These are phyloP conservation scores for Pythium sukuiense DNA, from an alignment of 352 stramenopile genomes.

Conservation along the genomic window DNA sequence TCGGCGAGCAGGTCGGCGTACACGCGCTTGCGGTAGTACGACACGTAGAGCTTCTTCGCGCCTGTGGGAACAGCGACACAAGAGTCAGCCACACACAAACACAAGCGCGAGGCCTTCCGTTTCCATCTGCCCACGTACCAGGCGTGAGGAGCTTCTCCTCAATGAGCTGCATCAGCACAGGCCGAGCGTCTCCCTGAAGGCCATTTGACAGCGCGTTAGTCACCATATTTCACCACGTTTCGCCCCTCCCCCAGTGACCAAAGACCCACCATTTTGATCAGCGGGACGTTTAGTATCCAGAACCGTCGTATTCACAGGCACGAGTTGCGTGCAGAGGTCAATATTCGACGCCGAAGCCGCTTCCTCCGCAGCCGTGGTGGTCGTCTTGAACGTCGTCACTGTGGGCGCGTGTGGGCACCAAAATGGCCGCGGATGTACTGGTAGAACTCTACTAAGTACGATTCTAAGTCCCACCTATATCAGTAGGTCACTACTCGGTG, in stretches of 20 bases:
- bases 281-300: neutral
- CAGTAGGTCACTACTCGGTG: too few relatives aligned
- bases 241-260: neutral
- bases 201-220: neutral
- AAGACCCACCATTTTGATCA: neutral
- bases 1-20: constrained; percentile 75
- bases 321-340: neutral
- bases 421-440: constrained; percentile 12
- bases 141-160: constrained; percentile 64
- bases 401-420: constrained; percentile 16
- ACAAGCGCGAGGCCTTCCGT: neutral
- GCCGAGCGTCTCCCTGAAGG: constrained; percentile 58
- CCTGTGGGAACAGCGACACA: constrained; percentile 25
- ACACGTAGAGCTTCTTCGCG: constrained; percentile 75
- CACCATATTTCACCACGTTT: neutral
- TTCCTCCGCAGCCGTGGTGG: neutral
- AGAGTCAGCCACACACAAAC: constrained; percentile 1
- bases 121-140: constrained; percentile 24
- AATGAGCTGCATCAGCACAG: constrained; percentile 65
- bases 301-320: neutral
- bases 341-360: neutral
- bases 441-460: neutral
- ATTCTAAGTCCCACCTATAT: too few relatives aligned
- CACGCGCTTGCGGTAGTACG: constrained; percentile 79
- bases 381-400: constrained; percentile 15